Base-by-base conservation (phyloP, 805 yeast species). In the Crinitomyces ghanaensis region DNA sequence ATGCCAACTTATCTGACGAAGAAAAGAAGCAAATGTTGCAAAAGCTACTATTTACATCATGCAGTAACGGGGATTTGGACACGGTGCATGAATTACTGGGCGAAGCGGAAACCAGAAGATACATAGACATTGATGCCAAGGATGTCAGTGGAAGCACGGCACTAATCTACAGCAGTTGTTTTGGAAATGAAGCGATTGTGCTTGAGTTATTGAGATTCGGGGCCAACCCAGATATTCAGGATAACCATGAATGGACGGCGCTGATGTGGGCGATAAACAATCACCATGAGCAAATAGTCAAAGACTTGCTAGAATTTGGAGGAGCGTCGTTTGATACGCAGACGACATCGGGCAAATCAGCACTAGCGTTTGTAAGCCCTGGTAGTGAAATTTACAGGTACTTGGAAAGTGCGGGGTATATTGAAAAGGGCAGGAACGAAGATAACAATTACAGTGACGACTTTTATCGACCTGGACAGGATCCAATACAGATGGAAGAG, bases 241-340 rank as follows among this genome's bases (percentile, higher is more conserved):
- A 62, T 43, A 49, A 50, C 26, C 49, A 50, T 34, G 57, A 54
- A 30, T 63, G 66, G 66, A 56, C 67, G 4, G 55, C 95, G 7
- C 54, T 81, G 28, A 82, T 81, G 91, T 83, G 94, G 94, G 86
- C 93, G 1, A 72, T 82, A 3, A 68, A 74, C 44, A 63, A 76
- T 43, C 68, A 73, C 34, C 70, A 72, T 34, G 53, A 68, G 38
- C 63, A 66, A 8, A 63, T 77, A 28, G 74, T 72, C 11, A 67
- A 70, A 30, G 56, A 66, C 35, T 57, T 83, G 38, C 54, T 84
- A 34, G 70, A 71, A 27, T n/a, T n/a, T n/a, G 63, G 65, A 37
- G 79, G 77, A 23, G 88, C 86, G 0, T 78, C 76, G 39, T 52
- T 64, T 6, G 38, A 37, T 19, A 28, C 46, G 1, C 44, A 56